phyloP scores from a whole-genome alignment of 2,329 filamentous ascomycete species.

The Colletotrichum magnum region DNA sequence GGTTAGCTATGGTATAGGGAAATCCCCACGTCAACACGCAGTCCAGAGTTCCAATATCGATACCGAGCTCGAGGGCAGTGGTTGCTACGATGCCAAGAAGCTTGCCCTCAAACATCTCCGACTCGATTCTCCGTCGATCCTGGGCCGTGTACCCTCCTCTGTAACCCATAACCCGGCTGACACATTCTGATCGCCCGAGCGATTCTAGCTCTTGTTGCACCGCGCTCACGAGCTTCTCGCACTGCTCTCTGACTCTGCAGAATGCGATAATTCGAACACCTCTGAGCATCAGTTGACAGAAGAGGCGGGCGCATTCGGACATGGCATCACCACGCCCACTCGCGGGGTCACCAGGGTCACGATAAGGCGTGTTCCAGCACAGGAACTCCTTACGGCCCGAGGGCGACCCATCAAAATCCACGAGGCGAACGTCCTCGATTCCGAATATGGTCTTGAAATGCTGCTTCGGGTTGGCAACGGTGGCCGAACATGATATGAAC shows the following conservation, averaged over 20 bases:
- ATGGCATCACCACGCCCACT: constrained; percentile 89
- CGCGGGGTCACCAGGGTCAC: constrained; percentile 87
- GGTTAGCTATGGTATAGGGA: constrained; percentile 93
- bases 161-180: constrained; percentile 91
- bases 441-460: constrained; percentile 98
- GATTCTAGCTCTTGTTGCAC: constrained; percentile 83
- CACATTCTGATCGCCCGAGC: constrained; percentile 81
- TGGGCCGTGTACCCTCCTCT: constrained; percentile 94
- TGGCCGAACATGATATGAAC: constrained; percentile 97
- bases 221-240: constrained; percentile 85
- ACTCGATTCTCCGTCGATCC: constrained; percentile 89
- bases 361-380: constrained; percentile 98
- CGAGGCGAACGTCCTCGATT: constrained; percentile 82
- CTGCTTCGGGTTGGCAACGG: constrained; percentile 90
- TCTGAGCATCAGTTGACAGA: constrained; percentile 89
- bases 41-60: constrained; percentile 95
- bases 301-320: constrained; percentile 88
- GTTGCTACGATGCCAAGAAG: constrained; percentile 94
- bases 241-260: constrained; percentile 88
- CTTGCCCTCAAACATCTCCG: constrained; percentile 97
- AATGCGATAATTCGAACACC: constrained; percentile 95
- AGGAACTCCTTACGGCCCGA: constrained; percentile 94
- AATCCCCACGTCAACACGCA: constrained; percentile 96
- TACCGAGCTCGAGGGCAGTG: constrained; percentile 90
- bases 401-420: constrained; percentile 94